Evolutionary conservation across 352 stramenopile genomes (phyloP), one percentile per base, ranked within the genome.

Genomic region (Globisporangium iwayamae): DNA sequence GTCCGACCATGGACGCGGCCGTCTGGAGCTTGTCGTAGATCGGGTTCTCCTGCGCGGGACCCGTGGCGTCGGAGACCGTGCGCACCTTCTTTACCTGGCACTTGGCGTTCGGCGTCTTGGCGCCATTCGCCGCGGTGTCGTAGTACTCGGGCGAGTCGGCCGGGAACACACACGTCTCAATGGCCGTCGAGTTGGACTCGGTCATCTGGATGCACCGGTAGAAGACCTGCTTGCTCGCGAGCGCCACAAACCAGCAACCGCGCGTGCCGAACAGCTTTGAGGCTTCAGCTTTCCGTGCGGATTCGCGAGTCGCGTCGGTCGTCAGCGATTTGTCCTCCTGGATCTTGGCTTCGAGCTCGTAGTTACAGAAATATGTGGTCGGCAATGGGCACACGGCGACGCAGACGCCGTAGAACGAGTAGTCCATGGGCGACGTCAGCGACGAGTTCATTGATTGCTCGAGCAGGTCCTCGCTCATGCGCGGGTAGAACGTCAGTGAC

Each of bases 141-240:
- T 94, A 91, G 61, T 94, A 93, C 51, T 93, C 65, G 3, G 79
- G 74, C 28, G 76, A 61, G 38, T 92, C 82, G 7, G 59, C 83
- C 18, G 83, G 87, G 57, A 90, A 78, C 5, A 96, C 43, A 54
- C 87, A 96, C 20, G 76, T 85, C 54, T 90, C 81, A 20, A 85
- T 54, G 0, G 74, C 74, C 6, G 78, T 92, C 8, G 84, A 78
- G 32, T 81, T 93, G 30, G 74, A 69, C 28, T 89, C 62, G 0
- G 78, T 81, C 54, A 82, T 73, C 55, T 89, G 85, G n/a, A 96
- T 81, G 63, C 85, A 96, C 11, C 87, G 79, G 51, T 91, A 96
- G 38, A 91, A 88, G 4, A 92, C 81, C 45, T 75, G 72, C 11
- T 91, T 65, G 46, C 76, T 91, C 8, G 72, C 61, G 51, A 93